Evolutionary conservation across 345 rosid genomes (phyloP), one percentile per base, ranked within the genome.

Genomic region (Salix arbutifolia): DNA sequence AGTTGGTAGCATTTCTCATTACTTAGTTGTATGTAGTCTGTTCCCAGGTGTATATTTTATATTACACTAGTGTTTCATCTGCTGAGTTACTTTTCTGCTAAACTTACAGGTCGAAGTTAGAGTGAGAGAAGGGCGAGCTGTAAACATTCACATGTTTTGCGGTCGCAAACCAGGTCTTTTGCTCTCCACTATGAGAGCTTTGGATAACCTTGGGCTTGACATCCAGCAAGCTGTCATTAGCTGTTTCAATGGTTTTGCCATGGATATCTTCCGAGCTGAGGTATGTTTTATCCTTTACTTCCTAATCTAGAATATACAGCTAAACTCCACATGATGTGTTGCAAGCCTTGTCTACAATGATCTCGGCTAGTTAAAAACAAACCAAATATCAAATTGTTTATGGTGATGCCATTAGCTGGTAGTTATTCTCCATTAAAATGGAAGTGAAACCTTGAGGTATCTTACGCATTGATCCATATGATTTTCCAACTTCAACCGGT

Each of bases 181-280:
- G 79, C 93, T 94, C 9, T 88, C 99, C 78, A 96, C 97, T 42
- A 94, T 96, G 95, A 88, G 90, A 82, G 97, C 98, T 53, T 80
- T 96, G 71, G 99, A 96, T 84, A 96, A 89, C 88, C 97, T 96
- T 26, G 99, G 98, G 10, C 83, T 96, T 70, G 99, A 96, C 83
- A 87, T 96, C 83, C 99, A 96, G 81, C 98, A 94, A 88, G 98
- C 99, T 23, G 99, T 94, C 71, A 91, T 92, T 71, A 96, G 99
- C 87, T 96, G 99, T 77, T 94, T 94, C 87, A 96, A 93, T 65
- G 99, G 97, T 30, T 96, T 96, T 62, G 94, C 99, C 19, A 83
- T 96, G 91, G 99, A 96, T 84, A 92, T 96, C 77, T 96, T 96
- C 89, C 93, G 89, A 58, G 99, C 99, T 70, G 99, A 96, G 99